Evolutionary conservation across 345 rosid genomes (phyloP).

Genomic region (Euphorbia peplus): DNA sequence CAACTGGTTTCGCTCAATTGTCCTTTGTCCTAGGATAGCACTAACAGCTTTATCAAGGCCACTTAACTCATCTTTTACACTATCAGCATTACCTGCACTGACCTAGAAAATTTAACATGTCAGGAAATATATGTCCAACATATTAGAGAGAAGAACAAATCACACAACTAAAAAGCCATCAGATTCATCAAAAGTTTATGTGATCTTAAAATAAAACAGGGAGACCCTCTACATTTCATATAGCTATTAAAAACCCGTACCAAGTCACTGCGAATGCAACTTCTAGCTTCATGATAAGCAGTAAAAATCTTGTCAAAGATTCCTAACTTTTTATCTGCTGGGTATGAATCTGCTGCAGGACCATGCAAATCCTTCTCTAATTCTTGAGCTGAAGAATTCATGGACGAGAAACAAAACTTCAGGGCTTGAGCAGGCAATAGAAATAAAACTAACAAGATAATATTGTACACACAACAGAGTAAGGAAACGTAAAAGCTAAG

Average conservation of each 20-base stretch:
- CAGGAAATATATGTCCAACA: constrained; percentile 17
- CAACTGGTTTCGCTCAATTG: constrained; percentile 90
- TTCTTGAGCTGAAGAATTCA: constrained; percentile 76
- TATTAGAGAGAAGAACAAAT: background rate
- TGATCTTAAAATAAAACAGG: constrained; percentile 4
- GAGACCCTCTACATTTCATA: background rate
- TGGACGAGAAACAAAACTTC: constrained; percentile 3
- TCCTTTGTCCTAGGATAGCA: constrained; percentile 83
- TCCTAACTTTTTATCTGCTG: constrained; percentile 75
- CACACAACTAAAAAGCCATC: constrained; percentile 7
- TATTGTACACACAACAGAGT: background rate
- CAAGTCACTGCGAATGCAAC: constrained; percentile 88
- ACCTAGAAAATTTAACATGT: constrained; percentile 42
- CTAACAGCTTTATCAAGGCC: constrained; percentile 98
- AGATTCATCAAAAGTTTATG: background rate
- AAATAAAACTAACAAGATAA: background rate
- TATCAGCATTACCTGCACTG: constrained; percentile 90
- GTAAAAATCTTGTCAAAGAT: constrained; percentile 83
- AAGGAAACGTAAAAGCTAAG: background rate
- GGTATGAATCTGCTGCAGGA: constrained; percentile 56
- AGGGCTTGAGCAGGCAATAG: background rate
- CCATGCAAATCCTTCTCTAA: constrained; percentile 94
- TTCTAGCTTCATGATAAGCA: constrained; percentile 92
- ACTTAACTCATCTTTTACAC: constrained; percentile 83
- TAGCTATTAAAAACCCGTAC: constrained; percentile 33